These are phyloP conservation scores for Xylaria sp. DNA, from an alignment of 2,329 filamentous ascomycete species.

Conservation along the genomic window DNA sequence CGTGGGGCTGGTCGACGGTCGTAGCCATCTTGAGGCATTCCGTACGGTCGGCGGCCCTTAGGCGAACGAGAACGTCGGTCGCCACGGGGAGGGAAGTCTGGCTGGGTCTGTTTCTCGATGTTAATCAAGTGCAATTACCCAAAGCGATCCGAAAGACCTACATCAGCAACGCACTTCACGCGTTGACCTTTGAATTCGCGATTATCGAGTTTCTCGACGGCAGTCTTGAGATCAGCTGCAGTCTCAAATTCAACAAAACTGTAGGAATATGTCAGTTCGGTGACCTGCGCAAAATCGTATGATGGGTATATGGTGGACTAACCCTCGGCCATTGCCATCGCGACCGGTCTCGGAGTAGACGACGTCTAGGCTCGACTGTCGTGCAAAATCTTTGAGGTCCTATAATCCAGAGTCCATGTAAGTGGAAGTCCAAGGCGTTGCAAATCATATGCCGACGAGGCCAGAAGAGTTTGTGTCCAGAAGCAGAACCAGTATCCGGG, in stretches of 20 bases:
- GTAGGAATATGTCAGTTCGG: conserved; percentile 18
- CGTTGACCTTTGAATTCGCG: conserved; percentile 87
- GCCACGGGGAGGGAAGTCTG: conserved; percentile 65
- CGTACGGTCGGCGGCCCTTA: conserved; percentile 58
- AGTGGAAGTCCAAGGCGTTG: conserved; percentile 59
- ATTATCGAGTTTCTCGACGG: conserved; percentile 90
- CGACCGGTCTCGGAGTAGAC: conserved; percentile 96
- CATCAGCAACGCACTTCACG: conserved; percentile 83
- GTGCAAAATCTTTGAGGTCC: conserved; percentile 99
- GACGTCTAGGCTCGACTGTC: conserved; percentile 92
- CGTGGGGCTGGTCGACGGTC: conserved; percentile 73
- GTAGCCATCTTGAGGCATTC: conserved; percentile 68
- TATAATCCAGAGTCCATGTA: conserved; percentile 76
- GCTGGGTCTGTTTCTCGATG: conserved; percentile 57
- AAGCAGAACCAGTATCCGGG: conserved; percentile 34
- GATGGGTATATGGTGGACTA: conserved; percentile 35
- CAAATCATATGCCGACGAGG: conserved; percentile 32
- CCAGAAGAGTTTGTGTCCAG: conserved; percentile 28
- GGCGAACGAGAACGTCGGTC: conserved; percentile 75
- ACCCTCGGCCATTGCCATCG: conserved; percentile 90
- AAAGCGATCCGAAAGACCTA: conserved; percentile 43
- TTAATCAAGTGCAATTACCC: conserved; percentile 22
- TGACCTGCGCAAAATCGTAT: background rate
- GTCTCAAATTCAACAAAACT: conserved; percentile 99
- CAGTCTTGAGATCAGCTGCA: conserved; percentile 78